These are phyloP conservation scores for Rhynchospora pubera DNA, from an alignment of 176 grass and related monocot species.

Conservation along the genomic window DNA sequence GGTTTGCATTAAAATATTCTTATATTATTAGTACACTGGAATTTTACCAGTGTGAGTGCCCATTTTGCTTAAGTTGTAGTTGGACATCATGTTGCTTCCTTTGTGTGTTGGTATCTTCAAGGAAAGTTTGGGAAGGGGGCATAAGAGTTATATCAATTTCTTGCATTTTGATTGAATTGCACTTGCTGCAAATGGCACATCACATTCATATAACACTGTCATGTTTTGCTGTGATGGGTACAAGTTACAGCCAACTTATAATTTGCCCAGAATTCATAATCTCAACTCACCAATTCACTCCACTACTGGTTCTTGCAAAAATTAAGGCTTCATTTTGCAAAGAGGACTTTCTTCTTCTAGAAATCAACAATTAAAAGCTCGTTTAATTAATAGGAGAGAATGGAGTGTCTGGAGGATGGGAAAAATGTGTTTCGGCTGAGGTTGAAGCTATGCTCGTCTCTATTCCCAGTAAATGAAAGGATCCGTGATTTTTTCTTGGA, in stretches of 20 bases:
- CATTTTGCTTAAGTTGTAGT: background rate
- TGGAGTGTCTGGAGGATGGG: constrained; percentile 92
- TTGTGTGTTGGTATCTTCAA: background rate
- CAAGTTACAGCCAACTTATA: background rate
- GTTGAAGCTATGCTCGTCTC: constrained; percentile 75
- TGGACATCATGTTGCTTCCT: background rate
- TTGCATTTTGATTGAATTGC: too few relatives aligned
- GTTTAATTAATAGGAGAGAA: constrained; percentile 58
- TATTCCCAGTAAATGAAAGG: constrained; percentile 93
- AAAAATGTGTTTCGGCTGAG: constrained; percentile 87
- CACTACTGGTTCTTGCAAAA: background rate
- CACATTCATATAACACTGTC: background rate
- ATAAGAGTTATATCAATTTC: background rate
- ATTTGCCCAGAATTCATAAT: background rate
- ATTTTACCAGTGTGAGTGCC: background rate
- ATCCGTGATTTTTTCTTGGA: constrained; percentile 93
- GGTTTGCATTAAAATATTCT: constrained; percentile 30
- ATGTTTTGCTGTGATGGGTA: background rate
- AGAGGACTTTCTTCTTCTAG: too few relatives aligned
- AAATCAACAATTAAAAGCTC: background rate
- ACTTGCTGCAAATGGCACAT: background rate
- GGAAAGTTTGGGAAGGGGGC: background rate
- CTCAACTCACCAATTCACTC: background rate
- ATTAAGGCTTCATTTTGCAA: background rate
- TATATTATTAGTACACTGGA: background rate